phyloP scores from a whole-genome alignment of 805 yeast species.

The Candida adriatica region DNA sequence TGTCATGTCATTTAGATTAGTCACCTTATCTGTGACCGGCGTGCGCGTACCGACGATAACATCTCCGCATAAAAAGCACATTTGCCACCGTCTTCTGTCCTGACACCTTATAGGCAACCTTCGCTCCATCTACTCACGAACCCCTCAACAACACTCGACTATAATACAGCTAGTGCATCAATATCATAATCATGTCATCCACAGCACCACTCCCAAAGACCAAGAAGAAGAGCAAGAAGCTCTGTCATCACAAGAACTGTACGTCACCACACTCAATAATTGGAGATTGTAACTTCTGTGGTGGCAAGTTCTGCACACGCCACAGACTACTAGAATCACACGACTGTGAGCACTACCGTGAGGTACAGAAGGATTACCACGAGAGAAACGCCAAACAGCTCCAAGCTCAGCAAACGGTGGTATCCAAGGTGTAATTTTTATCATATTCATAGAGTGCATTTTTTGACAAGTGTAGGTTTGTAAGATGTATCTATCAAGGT shows the following conservation, averaged over 20 bases:
- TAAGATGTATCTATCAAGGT: no score
- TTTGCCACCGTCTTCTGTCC: no score
- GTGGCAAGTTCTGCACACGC: slow-evolving; percentile 58
- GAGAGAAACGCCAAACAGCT: slow-evolving; percentile 58
- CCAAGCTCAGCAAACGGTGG: slow-evolving; percentile 53
- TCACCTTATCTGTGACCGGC: no score
- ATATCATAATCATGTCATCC: no score
- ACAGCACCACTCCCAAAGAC: slow-evolving; percentile 9
- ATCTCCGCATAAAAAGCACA: no score
- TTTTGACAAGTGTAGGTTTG: no score
- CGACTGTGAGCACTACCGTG: slow-evolving; percentile 50
- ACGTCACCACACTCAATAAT: slow-evolving; percentile 35
- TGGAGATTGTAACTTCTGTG: slow-evolving; percentile 59
- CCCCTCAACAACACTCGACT: no score
- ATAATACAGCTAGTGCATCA: no score
- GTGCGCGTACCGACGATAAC: slow-evolving; percentile 3
- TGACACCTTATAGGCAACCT: no score
- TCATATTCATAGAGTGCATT: no score
- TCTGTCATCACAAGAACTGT: slow-evolving; percentile 21
- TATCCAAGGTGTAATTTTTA: slow-evolving; percentile 49
- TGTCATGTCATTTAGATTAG: no score
- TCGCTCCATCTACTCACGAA: no score
- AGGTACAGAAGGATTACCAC: slow-evolving; percentile 53
- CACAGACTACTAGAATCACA: slow-evolving; percentile 61
- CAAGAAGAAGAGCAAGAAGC: slow-evolving; percentile 25